Evolutionary conservation across 352 stramenopile species (phyloP), one percentile per base, ranked within the genome.

Genomic region (Phytophthora brassicae): DNA sequence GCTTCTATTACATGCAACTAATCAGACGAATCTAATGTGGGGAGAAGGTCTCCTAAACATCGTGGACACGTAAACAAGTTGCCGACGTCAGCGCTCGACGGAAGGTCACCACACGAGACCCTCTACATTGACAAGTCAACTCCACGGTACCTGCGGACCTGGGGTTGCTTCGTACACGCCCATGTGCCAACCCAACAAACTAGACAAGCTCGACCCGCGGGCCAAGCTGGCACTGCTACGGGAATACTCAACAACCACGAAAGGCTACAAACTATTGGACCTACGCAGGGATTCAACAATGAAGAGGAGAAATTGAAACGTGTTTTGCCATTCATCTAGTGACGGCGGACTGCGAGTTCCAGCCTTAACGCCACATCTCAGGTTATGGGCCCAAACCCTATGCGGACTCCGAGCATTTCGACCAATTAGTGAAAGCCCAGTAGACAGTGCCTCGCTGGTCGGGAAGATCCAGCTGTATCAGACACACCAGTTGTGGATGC

Each of bases 1-100:
- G n/a, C n/a, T n/a, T n/a, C n/a, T n/a, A n/a, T n/a, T 75, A 2
- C 19, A 57, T 20, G 48, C 54, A 12, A 71, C 56, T 0, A 7
- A 39, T 3, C 28, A 66, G 20, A 57, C 61, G 2, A 44, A 66
- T 13, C 22, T 62, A 12, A 5, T 41, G 13, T 41, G 35, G 16
- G 16, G 11, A 41, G 31, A 38, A 38, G 6, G 7, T 38, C 31
- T 16, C 31, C 6, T 38, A 2, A 6, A 38, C 31, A 12, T 38
- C 4, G 31, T 38, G 8, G 31, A 38, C 4, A 38, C 31, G 31
- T 38, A 12, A 38, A 38, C 31, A 38, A 38, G 31, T 12, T 38
- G 31, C 31, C 31, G 31, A 38, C 31, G 3, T 9, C 31, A 16
- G 31, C 31, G 31, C 31, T 66, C 4, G 2, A 47, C 4, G 50